phyloP scores from a whole-genome alignment of 1,139 yeast genomes.

The Taphrina wiesneri region DNA sequence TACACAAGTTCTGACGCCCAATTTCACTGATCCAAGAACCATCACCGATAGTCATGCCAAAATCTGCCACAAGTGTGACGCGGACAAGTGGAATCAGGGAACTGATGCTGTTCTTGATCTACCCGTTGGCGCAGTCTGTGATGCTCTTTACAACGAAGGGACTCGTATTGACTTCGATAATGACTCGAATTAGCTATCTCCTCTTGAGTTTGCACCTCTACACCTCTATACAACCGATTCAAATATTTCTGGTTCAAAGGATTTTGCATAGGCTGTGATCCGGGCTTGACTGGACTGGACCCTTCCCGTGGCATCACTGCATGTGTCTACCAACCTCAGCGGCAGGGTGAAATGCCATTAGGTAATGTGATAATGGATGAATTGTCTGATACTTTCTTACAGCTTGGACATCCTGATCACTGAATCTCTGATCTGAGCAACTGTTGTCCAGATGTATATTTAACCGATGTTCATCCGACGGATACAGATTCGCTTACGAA shows the following conservation, averaged over 20 bases:
- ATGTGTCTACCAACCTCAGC: too few relatives aligned
- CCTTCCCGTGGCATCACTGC: too few relatives aligned
- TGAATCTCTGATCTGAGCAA: background rate
- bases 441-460: background rate
- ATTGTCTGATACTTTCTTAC: too few relatives aligned
- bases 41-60: constrained; percentile 68
- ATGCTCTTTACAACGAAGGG: constrained; percentile 16
- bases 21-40: constrained; percentile 60
- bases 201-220: background rate
- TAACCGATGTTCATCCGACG: background rate
- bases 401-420: too few relatives aligned
- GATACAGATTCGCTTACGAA: background rate
- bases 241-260: too few relatives aligned
- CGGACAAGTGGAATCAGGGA: constrained; percentile 50
- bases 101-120: constrained; percentile 85
- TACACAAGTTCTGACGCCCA: constrained; percentile 66
- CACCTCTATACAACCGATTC: background rate
- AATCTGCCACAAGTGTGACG: constrained; percentile 45
- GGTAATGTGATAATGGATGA: background rate
- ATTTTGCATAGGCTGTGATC: too few relatives aligned
- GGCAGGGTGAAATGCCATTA: too few relatives aligned
- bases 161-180: background rate
- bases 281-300: too few relatives aligned
- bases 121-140: constrained; percentile 62
- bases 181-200: background rate